These are phyloP conservation scores for Cordyceps militaris DNA, from an alignment of 2,329 filamentous ascomycete species.

Conservation along the genomic window DNA sequence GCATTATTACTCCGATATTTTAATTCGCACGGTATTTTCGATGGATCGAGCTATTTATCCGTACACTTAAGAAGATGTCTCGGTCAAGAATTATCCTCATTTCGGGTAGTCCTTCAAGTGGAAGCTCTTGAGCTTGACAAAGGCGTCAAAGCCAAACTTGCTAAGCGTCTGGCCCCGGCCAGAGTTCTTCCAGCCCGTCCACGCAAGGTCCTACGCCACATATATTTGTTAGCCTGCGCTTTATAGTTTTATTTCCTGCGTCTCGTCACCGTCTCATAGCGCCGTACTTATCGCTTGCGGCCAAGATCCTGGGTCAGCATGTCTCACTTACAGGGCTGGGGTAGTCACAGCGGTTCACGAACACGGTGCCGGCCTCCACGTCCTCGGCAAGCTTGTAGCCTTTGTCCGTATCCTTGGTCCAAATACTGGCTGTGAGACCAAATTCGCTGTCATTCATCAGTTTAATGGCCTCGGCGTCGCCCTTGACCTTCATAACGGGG, in stretches of 20 bases:
- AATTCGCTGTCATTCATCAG: conserved; percentile 95
- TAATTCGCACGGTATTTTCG: too few species aligned
- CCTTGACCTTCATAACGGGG: conserved; percentile 77
- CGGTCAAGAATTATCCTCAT: conserved; percentile 27
- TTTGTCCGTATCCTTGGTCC: conserved; percentile 77
- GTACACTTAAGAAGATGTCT: not conserved
- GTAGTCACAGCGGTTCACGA: conserved; percentile 90
- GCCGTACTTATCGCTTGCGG: not conserved
- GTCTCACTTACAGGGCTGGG: conserved; percentile 70
- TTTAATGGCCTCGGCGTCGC: conserved; percentile 71
- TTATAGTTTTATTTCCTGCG: not conserved
- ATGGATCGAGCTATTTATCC: too few species aligned
- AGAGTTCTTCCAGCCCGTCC: conserved; percentile 97
- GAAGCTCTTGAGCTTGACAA: conserved; percentile 93
- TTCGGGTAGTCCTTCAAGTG: conserved; percentile 79
- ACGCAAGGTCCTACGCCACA: conserved; percentile 68
- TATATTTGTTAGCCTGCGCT: conserved; percentile 3
- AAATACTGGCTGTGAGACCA: conserved; percentile 91
- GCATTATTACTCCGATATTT: too few species aligned
- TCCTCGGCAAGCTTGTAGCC: conserved; percentile 71
- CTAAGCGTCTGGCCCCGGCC: conserved; percentile 87
- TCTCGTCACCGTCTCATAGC: not conserved
- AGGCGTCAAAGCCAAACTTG: conserved; percentile 88
- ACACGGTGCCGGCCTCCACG: conserved; percentile 90
- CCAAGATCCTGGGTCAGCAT: not conserved